A percentile compares a stretch with the other conserved stretches of the same genome.
These are phyloP conservation scores for Carpinus fangiana DNA, from an alignment of 306 rosid species.

Conservation along the genomic window DNA sequence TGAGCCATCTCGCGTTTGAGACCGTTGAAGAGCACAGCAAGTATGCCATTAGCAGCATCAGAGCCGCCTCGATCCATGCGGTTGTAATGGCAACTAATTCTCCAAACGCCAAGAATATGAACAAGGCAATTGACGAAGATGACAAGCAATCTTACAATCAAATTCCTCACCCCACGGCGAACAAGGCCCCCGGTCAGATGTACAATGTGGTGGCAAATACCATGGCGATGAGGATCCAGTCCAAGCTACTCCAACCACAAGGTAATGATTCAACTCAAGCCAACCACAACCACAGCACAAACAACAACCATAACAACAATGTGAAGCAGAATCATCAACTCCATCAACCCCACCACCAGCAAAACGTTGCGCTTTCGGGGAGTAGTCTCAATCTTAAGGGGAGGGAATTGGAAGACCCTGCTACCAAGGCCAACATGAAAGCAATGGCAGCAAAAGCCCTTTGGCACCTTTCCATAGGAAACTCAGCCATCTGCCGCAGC, in stretches of 20 bases:
- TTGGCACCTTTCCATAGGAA: constrained; percentile 69
- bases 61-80: constrained; percentile 78
- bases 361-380: constrained; percentile 49
- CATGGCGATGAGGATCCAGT: constrained; percentile 52
- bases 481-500: constrained; percentile 71
- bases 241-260: constrained; percentile 10
- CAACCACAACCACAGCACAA: constrained; percentile 24
- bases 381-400: constrained; percentile 60
- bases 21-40: constrained; percentile 87
- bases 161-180: constrained; percentile 59
- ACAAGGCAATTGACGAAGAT: constrained; percentile 29
- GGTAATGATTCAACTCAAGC: constrained; percentile 21
- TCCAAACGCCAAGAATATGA: constrained; percentile 1
- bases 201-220: constrained; percentile 62
- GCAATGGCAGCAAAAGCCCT: constrained; percentile 92
- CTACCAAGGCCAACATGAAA: constrained; percentile 71
- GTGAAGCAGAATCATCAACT: constrained; percentile 39
- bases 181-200: constrained; percentile 47
- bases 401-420: constrained; percentile 70
- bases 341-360: constrained; percentile 41
- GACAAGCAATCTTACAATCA: constrained; percentile 29
- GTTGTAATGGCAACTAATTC: constrained; percentile 59
- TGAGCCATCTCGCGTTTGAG: constrained; percentile 87
- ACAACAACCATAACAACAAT: constrained; percentile 37
- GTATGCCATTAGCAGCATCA: constrained; percentile 58